These are phyloP conservation scores for Trichoderma koningiopsis DNA, from an alignment of 2,329 filamentous ascomycete genomes.

Conservation along the genomic window DNA sequence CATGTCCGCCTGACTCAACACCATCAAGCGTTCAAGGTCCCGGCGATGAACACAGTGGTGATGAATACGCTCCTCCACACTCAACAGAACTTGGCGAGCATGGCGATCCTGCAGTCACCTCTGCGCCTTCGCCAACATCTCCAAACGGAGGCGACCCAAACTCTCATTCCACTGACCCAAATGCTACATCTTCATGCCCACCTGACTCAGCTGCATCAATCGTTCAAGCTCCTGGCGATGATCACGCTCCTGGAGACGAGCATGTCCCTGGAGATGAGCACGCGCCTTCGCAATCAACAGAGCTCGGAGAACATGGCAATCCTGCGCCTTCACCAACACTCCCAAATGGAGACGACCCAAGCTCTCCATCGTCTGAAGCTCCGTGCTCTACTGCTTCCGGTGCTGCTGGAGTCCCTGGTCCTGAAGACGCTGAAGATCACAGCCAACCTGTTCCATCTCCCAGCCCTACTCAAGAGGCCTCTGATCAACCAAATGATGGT, in stretches of 20 bases:
- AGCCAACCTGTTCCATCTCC: not conserved
- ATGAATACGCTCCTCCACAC: not conserved
- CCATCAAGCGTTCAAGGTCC: not conserved
- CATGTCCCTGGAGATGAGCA: not conserved
- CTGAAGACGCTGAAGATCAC: not conserved
- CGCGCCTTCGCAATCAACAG: not conserved
- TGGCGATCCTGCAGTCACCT: not conserved
- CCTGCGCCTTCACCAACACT: not conserved
- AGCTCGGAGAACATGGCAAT: not conserved
- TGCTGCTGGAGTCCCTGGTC: not conserved
- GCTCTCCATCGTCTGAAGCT: not conserved
- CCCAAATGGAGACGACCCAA: not conserved
- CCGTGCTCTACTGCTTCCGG: not conserved
- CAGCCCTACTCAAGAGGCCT: not conserved
- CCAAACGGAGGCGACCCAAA: too few relatives aligned
- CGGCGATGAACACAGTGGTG: not conserved
- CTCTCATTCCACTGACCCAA: not conserved
- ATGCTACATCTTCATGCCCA: constrained; percentile 5
- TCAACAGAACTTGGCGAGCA: not conserved
- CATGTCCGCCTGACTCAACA: not conserved
- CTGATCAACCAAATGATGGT: not conserved
- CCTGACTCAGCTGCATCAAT: not conserved
- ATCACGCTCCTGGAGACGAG: too few relatives aligned
- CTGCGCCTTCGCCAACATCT: not conserved
- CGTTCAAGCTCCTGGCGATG: not conserved